phyloP scores from a whole-genome alignment of 1,284 basidiomycete species.

The Trichosporon inkin region DNA sequence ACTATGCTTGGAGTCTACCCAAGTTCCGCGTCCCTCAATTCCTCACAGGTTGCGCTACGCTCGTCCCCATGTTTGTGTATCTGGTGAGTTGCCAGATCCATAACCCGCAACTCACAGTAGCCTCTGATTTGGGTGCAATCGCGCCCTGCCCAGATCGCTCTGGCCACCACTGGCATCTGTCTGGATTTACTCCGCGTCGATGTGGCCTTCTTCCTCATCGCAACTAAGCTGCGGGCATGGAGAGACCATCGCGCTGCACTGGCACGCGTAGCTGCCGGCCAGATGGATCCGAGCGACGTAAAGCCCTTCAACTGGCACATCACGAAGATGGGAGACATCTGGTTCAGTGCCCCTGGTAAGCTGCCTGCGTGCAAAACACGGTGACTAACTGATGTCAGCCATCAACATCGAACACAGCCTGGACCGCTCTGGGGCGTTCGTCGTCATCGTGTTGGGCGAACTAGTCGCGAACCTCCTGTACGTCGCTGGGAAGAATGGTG shows the following conservation, averaged over 20 bases:
- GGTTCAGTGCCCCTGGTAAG: constrained; percentile 33
- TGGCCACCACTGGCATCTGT: constrained; percentile 30
- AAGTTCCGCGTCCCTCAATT: constrained; percentile 39
- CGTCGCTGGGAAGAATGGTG: constrained; percentile 23
- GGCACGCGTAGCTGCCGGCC: neutral
- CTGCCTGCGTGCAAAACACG: no score
- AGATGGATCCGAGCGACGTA: neutral
- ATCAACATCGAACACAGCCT: constrained; percentile 53
- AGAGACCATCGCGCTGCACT: neutral
- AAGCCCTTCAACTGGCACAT: constrained; percentile 8
- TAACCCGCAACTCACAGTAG: constrained; percentile 17
- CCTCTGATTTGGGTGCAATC: constrained; percentile 41
- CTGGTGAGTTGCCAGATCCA: constrained; percentile 24
- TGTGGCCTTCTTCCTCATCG: constrained; percentile 23
- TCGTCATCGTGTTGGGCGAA: constrained; percentile 46
- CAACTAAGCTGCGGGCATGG: constrained; percentile 11
- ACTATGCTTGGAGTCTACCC: constrained; percentile 43
- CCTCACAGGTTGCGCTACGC: constrained; percentile 28
- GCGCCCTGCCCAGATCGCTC: constrained; percentile 30
- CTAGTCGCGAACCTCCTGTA: constrained; percentile 27
- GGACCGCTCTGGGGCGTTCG: constrained; percentile 48
- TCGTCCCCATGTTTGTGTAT: constrained; percentile 44
- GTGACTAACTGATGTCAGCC: constrained; percentile 25
- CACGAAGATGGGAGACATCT: constrained; percentile 23
- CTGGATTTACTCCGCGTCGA: constrained; percentile 31